phyloP scores from a whole-genome alignment of 805 yeast species.

The Wickerhamiella occidentalis region DNA sequence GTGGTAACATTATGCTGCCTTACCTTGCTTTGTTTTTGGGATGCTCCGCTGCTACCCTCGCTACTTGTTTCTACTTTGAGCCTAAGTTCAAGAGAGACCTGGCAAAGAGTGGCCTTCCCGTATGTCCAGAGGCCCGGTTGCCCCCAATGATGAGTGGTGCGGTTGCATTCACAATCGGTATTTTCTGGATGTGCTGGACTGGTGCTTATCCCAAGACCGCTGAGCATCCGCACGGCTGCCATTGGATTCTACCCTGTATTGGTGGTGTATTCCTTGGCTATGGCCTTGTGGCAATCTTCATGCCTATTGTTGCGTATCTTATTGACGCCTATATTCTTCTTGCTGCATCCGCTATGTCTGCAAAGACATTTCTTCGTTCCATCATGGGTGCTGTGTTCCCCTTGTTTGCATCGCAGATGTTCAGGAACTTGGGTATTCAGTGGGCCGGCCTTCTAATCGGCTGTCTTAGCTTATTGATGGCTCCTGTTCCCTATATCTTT shows the following conservation, averaged over 20 bases:
- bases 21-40: constrained; percentile 55
- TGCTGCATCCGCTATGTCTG: constrained; percentile 73
- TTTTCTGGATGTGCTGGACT: constrained; percentile 82
- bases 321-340: constrained; percentile 56
- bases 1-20: constrained; percentile 9
- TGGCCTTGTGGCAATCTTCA: constrained; percentile 56
- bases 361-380: constrained; percentile 57
- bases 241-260: constrained; percentile 67
- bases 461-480: constrained; percentile 41
- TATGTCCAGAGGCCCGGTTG: constrained; percentile 69
- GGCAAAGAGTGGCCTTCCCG: constrained; percentile 40
- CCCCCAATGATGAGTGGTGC: constrained; percentile 65
- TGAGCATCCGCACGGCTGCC: constrained; percentile 36
- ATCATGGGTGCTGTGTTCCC: constrained; percentile 59
- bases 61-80: constrained; percentile 44
- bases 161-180: constrained; percentile 58
- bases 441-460: constrained; percentile 74
- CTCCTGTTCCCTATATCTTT: constrained; percentile 59
- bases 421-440: constrained; percentile 50
- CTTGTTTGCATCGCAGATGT: constrained; percentile 60
- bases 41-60: constrained; percentile 42
- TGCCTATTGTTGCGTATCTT: constrained; percentile 58
- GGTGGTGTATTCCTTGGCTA: constrained; percentile 54
- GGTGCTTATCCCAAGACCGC: constrained; percentile 55
- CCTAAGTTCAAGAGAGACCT: constrained; percentile 37